Percentiles rank a stretch among this genome's conserved stretches.
Conservation (phyloP, 345 rosid genomes). For the Eucalyptus regnans region DNA sequence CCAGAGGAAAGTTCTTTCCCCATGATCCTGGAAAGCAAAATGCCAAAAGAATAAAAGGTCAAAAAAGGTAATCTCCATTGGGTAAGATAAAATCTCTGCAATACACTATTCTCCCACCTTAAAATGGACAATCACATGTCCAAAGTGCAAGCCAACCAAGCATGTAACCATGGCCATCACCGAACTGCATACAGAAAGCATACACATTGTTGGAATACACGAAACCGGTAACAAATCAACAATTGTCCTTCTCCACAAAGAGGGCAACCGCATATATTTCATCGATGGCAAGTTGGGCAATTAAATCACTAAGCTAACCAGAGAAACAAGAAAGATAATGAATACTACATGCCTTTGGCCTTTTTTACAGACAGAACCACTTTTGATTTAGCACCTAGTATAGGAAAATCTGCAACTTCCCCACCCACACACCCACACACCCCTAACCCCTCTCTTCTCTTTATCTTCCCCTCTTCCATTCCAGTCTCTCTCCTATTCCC, state of each 20-base stretch:
- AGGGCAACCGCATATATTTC: not conserved
- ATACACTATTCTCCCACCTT: constrained; percentile 33
- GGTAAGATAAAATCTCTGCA: not conserved
- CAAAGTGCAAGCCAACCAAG: constrained; percentile 73
- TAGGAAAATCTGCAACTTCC: not conserved
- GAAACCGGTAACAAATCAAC: not conserved
- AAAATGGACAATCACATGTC: constrained; percentile 68
- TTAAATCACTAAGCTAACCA: not conserved
- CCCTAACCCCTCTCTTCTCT: not conserved
- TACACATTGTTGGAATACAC: not conserved
- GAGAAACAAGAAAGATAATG: not conserved
- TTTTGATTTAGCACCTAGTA: not conserved
- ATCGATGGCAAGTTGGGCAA: not conserved
- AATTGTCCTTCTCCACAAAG: not conserved
- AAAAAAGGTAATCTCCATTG: not conserved
- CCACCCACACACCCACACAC: not conserved
- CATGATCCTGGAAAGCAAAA: constrained; percentile 38
- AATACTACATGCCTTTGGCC: not conserved
- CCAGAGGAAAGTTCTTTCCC: constrained; percentile 49
- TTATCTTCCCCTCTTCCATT: not conserved
- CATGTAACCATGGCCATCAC: constrained; percentile 76
- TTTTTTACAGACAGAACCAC: not conserved
- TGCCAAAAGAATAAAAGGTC: not conserved
- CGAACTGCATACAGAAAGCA: constrained; percentile 32
- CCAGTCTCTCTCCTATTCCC: too few species aligned